Base-by-base conservation (phyloP, 768 basidiomycete species). In the Agaricus bisporus region DNA sequence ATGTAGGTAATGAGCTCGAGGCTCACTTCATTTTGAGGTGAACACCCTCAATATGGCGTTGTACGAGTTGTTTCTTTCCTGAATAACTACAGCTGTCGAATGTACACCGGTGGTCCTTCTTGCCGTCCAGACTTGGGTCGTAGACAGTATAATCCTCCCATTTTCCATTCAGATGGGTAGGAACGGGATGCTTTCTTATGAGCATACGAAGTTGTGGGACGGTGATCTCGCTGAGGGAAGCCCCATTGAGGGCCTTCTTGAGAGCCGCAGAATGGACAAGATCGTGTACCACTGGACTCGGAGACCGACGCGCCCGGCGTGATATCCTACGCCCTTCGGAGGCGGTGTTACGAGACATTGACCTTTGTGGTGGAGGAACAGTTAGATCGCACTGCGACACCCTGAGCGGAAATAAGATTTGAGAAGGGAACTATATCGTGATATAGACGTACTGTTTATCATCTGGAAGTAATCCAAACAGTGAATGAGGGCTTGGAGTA, bases 31-130 rank as follows among this genome's bases (percentile, higher is more conserved):
- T 72, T 48, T 77, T 73, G 43, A 87, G 63, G 61, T 86, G 85
- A 12, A 77, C 79, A 8, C 79, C 78, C 64, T 82, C 75, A 44
- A 87, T 73, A 63, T 87, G 85, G 25, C 85, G 75, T 64, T 85
- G 85, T 54, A 86, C 80, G 41, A 84, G 72, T 62, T 85, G 84
- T 64, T 81, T 84, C 42, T 60, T 58, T 14, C 57, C 62, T 15
- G 50, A 43, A 43, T 61, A 65, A 6, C 49, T 49, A 49, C 64
- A 65, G 14, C 14, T 41, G 18, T 54, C 50, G 48, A 25, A 48
- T 12, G 32, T 54, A 20, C 42, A 46, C 22, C 45, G 44, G 22
- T 56, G 26, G 22, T 55, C 51, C 28, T 59, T 59, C 39, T 50
- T 46, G 14, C 28, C 28, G 8, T 38, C 43, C 22, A 29, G 22